Evolutionary conservation across 768 basidiomycete genomes (phyloP), one percentile per base, ranked within the genome.

Genomic region (Pleurotus platypus): DNA sequence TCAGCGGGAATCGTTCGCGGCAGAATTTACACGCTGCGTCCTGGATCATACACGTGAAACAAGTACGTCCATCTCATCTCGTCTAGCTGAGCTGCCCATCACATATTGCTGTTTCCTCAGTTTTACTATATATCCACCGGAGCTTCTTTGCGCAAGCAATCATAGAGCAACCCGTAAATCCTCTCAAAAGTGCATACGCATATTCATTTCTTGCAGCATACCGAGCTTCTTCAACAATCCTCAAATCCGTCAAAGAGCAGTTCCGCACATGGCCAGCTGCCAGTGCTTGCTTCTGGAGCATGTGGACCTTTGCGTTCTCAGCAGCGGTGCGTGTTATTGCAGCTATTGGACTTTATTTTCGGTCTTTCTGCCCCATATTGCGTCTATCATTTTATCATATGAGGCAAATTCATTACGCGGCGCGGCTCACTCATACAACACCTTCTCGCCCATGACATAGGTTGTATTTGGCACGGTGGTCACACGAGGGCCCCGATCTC

Each of bases 401-500:
- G 5, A 18, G 51, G 15, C 12, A 18, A 16, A 40, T 39, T 7
- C 5, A 18, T 22, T 26, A 39, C 15, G 35, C 39, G 38, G 13
- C 35, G n/a, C 3, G 13, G 18, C 39, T 39, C n/a, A 40, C 39
- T 18, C 37, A n/a, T 15, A 8, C 3, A 39, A 16, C 20, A 3
- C 3, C 26, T 13, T 51, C 2, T 45, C 39, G 18, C 16, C 38
- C 35, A 6, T 27, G 8, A 9, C 42, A 4, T 57, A 90, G 89
- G 78, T 90, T 8, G 85, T 92, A 13, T 87, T 92, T 63, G 91
- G 89, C 3, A 86, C 87, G 3, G 85, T 92, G 16, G 90, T 88
- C 2, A 89, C 86, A 2, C 81, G 87, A 26, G 84, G 86, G 2
- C 90, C 90, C 4, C 73, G 79, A 5, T 89, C 85, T 1, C 81